These are phyloP conservation scores for Picea abies DNA, from an alignment of 83 land plant species.

Conservation along the genomic window DNA sequence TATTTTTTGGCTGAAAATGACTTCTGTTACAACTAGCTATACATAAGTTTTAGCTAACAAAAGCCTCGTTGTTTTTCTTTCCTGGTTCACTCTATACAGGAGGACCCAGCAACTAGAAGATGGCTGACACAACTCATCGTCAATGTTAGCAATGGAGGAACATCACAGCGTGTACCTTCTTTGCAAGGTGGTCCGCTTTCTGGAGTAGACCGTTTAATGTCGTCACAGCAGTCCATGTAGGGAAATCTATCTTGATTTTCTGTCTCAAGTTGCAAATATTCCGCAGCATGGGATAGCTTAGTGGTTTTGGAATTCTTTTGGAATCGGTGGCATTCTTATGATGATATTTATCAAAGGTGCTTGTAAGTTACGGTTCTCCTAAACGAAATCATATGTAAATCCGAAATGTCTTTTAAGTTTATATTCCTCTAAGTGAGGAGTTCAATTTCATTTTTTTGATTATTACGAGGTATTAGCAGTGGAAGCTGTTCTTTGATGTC, in stretches of 20 bases:
- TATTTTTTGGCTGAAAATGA: too few species aligned
- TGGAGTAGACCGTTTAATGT: constrained; percentile 13
- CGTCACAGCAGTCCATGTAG: not conserved
- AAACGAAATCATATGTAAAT: not conserved
- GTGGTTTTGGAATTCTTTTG: not conserved
- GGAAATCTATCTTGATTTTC: too few species aligned
- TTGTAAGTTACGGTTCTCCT: not conserved
- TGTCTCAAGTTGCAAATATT: not conserved
- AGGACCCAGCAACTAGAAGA: constrained; percentile 82
- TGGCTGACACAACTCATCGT: constrained; percentile 82
- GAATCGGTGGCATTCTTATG: not conserved
- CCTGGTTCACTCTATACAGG: constrained; percentile 40
- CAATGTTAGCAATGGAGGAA: constrained; percentile 52
- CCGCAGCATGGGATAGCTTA: not conserved
- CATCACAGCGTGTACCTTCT: not conserved
- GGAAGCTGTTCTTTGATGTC: too few species aligned
- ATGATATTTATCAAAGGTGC: not conserved
- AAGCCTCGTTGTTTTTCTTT: too few species aligned
- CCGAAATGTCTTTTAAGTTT: not conserved
- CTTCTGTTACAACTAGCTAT: too few species aligned
- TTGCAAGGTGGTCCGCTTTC: constrained; percentile 13
- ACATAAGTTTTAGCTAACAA: too few species aligned
- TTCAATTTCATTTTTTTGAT: not conserved
- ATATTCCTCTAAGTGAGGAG: not conserved
- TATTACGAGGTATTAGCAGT: too few species aligned